Evolutionary conservation across 495 filamentous ascomycete genomes (phyloP).

Genomic region (Glonium stellatum): DNA sequence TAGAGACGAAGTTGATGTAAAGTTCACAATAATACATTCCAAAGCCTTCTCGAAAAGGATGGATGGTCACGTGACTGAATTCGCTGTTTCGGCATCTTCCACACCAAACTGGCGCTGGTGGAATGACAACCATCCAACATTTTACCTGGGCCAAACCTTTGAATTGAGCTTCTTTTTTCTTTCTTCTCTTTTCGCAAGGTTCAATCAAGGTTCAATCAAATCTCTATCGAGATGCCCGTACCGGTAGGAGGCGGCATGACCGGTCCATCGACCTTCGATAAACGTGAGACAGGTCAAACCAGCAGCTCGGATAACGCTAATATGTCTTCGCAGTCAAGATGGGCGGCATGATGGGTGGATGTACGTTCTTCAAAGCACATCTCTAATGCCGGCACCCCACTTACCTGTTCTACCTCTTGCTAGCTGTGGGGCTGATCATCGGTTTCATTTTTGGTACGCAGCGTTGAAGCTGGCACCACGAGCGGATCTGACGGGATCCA

Average conservation of each 20-base stretch:
- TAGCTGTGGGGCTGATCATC: conserved; percentile 91
- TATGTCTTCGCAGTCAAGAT: conserved; percentile 67
- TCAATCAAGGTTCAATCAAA: not conserved
- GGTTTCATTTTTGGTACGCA: conserved; percentile 89
- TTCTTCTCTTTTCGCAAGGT: not conserved
- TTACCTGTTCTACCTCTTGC: conserved; percentile 4
- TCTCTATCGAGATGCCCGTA: conserved; percentile 54
- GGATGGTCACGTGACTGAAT: not conserved
- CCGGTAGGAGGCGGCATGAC: conserved; percentile 47
- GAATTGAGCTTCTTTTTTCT: not conserved
- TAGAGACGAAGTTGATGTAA: not conserved
- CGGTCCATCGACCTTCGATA: conserved; percentile 83
- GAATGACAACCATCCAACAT: conserved; percentile 2
- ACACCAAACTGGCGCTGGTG: not conserved
- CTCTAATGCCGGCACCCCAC: too few species aligned
- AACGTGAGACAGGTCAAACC: conserved; percentile 56
- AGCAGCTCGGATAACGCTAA: conserved; percentile 25
- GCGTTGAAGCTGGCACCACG: not conserved
- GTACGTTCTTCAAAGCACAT: conserved; percentile 48
- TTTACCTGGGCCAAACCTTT: not conserved
- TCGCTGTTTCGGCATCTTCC: conserved; percentile 1
- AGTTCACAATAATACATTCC: not conserved
- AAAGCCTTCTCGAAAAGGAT: not conserved
- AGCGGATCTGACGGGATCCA: conserved; percentile 33
- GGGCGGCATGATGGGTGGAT: conserved; percentile 95